Percentiles rank a stretch among this genome's conserved stretches.
Conservation (phyloP, 345 rosid species). For the Bruguiera sexangula region DNA sequence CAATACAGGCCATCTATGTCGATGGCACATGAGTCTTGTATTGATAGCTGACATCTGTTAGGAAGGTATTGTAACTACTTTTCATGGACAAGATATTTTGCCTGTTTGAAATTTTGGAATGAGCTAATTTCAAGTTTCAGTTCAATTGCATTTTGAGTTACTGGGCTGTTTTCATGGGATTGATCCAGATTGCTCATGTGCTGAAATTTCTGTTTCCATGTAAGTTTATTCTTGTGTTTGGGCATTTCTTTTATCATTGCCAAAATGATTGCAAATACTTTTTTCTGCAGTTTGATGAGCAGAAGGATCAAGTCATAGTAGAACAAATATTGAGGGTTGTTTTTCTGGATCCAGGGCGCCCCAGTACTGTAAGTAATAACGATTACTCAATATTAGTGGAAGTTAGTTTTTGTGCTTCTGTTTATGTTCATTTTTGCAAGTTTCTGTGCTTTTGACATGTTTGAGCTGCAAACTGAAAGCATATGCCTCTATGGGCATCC, state of each 20-base stretch:
- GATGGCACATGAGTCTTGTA: no score
- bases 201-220: background rate
- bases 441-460: background rate
- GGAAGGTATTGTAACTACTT: no score
- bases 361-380: constrained; percentile 63
- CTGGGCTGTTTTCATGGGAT: background rate
- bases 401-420: background rate
- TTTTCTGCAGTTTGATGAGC: constrained; percentile 81
- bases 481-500: background rate
- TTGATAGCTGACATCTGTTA: no score
- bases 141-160: background rate
- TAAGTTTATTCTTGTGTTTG: background rate
- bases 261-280: background rate
- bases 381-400: background rate
- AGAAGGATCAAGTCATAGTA: constrained; percentile 67
- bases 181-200: background rate
- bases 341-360: constrained; percentile 75
- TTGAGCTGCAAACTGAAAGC: background rate
- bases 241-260: background rate
- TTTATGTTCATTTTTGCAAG: background rate
- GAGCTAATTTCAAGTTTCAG: no score
- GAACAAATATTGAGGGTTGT: constrained; percentile 85
- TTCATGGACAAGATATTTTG: no score
- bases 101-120: no score
- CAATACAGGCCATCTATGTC: no score